Evolutionary conservation across 768 basidiomycete genomes (phyloP).

Genomic region (Phaeolepiota aurea): DNA sequence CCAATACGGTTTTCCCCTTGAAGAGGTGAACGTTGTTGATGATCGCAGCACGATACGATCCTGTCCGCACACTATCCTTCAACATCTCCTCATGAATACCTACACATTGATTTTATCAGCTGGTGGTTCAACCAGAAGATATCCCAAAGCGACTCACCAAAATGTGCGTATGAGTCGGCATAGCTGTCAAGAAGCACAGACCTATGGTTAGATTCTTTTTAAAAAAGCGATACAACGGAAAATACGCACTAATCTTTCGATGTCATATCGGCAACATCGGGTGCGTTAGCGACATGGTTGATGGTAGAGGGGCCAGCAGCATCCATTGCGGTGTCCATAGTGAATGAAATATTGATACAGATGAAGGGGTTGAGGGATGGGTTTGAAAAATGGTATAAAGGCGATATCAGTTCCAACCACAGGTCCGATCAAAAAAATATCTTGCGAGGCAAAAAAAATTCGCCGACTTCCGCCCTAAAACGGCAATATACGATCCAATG

Average conservation of each 20-base stretch:
- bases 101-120: constrained; percentile 18
- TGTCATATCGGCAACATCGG: constrained; percentile 49
- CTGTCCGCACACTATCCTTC: constrained; percentile 92
- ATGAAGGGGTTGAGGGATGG: constrained; percentile 3
- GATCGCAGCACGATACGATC: constrained; percentile 92
- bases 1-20: constrained; percentile 93
- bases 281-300: constrained; percentile 11
- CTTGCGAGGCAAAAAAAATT: constrained; percentile 3
- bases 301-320: constrained; percentile 19
- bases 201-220: constrained; percentile 25
- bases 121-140: background rate
- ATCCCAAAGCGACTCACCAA: constrained; percentile 43
- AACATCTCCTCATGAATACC: constrained; percentile 99
- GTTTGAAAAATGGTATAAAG: background rate
- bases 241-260: constrained; percentile 77
- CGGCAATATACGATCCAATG: too few species aligned
- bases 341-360: constrained; percentile 3
- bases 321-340: constrained; percentile 14
- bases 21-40: constrained; percentile 92
- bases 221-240: constrained; percentile 17
- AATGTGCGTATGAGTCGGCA: constrained; percentile 94
- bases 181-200: constrained; percentile 50
- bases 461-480: constrained; percentile 10
- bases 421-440: constrained; percentile 6
- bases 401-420: too few species aligned